Base-by-base conservation (phyloP, 169 alveolate species). In the Plasmodium ovale region DNA sequence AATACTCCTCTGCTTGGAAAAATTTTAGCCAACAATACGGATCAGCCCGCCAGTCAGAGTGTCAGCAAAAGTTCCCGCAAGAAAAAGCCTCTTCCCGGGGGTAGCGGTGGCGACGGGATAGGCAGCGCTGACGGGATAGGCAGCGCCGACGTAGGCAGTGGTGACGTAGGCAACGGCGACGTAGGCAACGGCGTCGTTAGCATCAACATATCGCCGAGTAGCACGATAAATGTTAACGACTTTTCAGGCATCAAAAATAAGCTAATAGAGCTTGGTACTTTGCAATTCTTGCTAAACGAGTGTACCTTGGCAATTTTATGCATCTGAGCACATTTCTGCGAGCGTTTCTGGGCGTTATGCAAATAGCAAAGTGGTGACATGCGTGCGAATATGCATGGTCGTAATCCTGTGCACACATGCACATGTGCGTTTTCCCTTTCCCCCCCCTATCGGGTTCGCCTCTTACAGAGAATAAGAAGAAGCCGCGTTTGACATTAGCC, bases 191-290 rank as follows among this genome's bases (percentile, higher is more conserved):
- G 23, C 14, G 51, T 29, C 21, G n/a, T 44, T 44, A 74, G 44
- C 23, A 82, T 82, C 25, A 82, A 59, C 25, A 35, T 82, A 51
- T 82, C 90, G 3, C 84, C 79, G 16, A 82, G 65, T 54, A 82
- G 64, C 14, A 82, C 71, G 3, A 54, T 82, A 6, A 82, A 82
- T 35, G 31, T 82, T 12, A 82, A 82, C 37, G 90, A 82, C 12
- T 82, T 82, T 60, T 82, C 90, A 42, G 59, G 70, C 27, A 82
- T 82, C 25, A 65, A 69, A 69, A 67, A 70, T 56, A 82, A 82
- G 64, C 53, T 82, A 42, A 39, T 82, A 39, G 90, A 82, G 64
- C 90, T 82, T 42, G 90, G 90, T 82, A 82, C 58, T 47, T 27
- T 47, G 16, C 2, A 47, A 14, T 47, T 47, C n/a, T n/a, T n/a